These are phyloP conservation scores for Dothideomycetes sp. DNA, from an alignment of 2,329 filamentous ascomycete species.

Conservation along the genomic window DNA sequence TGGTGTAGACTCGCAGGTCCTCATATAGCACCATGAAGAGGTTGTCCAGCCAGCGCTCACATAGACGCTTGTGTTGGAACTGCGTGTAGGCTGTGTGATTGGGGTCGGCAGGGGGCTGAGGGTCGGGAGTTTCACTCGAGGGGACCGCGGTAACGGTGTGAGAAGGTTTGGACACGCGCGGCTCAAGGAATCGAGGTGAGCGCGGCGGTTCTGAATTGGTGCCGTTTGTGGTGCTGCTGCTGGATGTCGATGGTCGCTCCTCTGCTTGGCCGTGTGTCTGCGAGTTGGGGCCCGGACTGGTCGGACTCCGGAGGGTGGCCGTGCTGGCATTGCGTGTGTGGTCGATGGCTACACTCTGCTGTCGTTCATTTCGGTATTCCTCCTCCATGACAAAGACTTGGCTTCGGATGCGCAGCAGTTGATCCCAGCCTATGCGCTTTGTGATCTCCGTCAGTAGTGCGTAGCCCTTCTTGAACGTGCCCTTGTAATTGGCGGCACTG, in stretches of 20 bases:
- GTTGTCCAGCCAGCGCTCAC: slow-evolving; percentile 95
- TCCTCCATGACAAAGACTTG: slow-evolving; percentile 99
- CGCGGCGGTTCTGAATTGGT: slow-evolving; percentile 15
- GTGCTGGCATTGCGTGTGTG: slow-evolving; percentile 65
- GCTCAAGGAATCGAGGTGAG: slow-evolving; percentile 17
- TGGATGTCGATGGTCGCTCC: slow-evolving; percentile 20
- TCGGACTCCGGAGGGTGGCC: slow-evolving; percentile 57
- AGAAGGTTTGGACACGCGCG: slow-evolving; percentile 23
- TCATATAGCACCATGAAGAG: slow-evolving; percentile 99
- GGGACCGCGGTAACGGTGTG: slow-evolving; percentile 21
- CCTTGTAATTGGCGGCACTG: slow-evolving; percentile 80
- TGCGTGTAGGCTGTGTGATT: slow-evolving; percentile 70
- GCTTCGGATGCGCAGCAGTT: slow-evolving; percentile 85
- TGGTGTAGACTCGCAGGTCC: slow-evolving; percentile 94
- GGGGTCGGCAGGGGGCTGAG: slow-evolving; percentile 33
- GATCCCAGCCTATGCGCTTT: slow-evolving; percentile 94
- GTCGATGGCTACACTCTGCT: slow-evolving; percentile 28
- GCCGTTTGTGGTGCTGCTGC: slow-evolving; percentile 21
- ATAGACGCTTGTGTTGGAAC: slow-evolving; percentile 93
- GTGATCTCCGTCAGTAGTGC: slow-evolving; percentile 91
- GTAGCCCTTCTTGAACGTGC: slow-evolving; percentile 93
- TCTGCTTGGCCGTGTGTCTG: slow-evolving; percentile 15
- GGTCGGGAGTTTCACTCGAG: slow-evolving; percentile 17
- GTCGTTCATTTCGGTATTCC: slow-evolving; percentile 83
- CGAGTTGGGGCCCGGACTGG: slow-evolving; percentile 25